Conservation (phyloP, 2,329 filamentous ascomycete species). For the Myriosclerotinia scirpicola region DNA sequence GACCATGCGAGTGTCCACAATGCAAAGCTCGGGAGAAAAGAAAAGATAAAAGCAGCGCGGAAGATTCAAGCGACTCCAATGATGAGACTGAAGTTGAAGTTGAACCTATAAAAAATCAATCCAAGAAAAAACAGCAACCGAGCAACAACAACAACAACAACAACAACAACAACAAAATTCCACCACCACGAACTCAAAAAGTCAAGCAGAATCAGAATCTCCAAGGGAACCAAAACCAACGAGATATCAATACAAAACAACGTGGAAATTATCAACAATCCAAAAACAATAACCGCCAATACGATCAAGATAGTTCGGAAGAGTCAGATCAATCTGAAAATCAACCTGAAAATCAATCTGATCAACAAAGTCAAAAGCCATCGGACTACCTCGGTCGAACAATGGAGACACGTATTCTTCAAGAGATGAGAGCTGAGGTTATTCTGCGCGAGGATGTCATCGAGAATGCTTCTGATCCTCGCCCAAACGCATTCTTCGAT, state of each 20-base stretch:
- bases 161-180: background rate
- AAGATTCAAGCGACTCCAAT: slow-evolving; percentile 15
- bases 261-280: background rate
- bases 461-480: slow-evolving; percentile 53
- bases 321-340: slow-evolving; percentile 4
- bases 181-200: background rate
- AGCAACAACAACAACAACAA: background rate
- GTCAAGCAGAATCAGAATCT: background rate
- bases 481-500: slow-evolving; percentile 61
- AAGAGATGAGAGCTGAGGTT: slow-evolving; percentile 22
- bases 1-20: slow-evolving; percentile 5
- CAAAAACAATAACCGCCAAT: slow-evolving; percentile 2
- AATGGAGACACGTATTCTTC: slow-evolving; percentile 20
- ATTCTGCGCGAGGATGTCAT: slow-evolving; percentile 53
- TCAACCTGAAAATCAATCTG: background rate
- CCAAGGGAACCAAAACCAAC: background rate
- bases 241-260: background rate
- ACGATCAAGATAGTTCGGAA: slow-evolving; percentile 7
- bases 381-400: background rate
- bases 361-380: slow-evolving; percentile 1
- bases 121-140: slow-evolving; percentile 8
- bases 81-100: slow-evolving; percentile 4
- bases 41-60: slow-evolving; percentile 17
- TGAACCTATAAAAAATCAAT: slow-evolving; percentile 1
- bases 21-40: slow-evolving; percentile 3